Evolutionary conservation across 192 early-diverging fungal genomes (phyloP).

Genomic region (Oehlia diaphana): DNA sequence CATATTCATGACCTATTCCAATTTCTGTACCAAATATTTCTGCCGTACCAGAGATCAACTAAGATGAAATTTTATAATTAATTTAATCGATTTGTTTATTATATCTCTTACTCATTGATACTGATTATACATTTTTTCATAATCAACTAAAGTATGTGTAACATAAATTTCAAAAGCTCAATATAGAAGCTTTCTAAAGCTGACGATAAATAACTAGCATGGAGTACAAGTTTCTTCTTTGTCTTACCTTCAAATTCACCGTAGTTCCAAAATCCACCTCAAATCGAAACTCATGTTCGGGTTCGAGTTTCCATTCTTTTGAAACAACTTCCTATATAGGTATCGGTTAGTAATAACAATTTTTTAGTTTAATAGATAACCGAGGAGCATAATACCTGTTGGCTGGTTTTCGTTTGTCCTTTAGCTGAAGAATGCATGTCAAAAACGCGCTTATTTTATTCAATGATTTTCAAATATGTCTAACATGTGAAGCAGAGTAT

Average conservation of each 20-base stretch:
- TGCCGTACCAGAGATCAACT: slow-evolving; percentile 75
- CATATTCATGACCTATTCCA: slow-evolving; percentile 73
- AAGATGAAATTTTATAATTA: not conserved
- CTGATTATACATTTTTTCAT: no score
- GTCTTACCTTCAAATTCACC: slow-evolving; percentile 69
- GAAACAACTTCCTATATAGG: not conserved
- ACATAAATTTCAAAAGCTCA: no score
- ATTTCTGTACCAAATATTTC: slow-evolving; percentile 97
- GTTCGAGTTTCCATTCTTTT: slow-evolving; percentile 65
- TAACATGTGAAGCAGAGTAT: no score
- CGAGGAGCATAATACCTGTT: no score
- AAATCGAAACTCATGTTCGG: slow-evolving; percentile 90
- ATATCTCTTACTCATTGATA: no score
- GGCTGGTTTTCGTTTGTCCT: no score
- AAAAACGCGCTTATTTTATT: no score
- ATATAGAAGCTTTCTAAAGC: no score
- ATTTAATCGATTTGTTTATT: no score
- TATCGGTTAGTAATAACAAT: not conserved
- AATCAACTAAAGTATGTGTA: no score
- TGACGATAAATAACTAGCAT: not conserved
- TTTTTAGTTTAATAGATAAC: not conserved
- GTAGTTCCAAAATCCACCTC: slow-evolving; percentile 75
- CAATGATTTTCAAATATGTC: no score
- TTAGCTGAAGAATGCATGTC: no score
- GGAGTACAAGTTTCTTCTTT: not conserved